Conservation (phyloP, 345 rosid species). For the Angophora floribunda region DNA sequence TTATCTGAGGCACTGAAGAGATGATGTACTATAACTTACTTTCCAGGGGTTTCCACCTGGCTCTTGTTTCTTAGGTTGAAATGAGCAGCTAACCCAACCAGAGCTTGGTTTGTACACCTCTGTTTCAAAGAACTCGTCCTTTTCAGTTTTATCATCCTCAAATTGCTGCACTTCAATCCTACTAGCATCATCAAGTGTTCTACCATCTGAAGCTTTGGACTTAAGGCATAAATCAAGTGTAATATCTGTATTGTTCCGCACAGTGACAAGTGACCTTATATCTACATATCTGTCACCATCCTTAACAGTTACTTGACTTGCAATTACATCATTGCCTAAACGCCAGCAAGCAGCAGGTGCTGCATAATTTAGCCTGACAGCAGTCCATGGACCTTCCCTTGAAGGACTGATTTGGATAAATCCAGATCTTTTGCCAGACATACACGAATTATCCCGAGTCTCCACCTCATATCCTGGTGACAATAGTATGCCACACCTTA, state of each 20-base stretch:
- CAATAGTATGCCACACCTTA: slow-evolving; percentile 65
- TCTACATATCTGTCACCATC: slow-evolving; percentile 79
- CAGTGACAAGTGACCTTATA: slow-evolving; percentile 82
- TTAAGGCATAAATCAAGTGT: slow-evolving; percentile 59
- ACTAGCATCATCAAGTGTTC: slow-evolving; percentile 9
- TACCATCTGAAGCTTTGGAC: slow-evolving; percentile 25
- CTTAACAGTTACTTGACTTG: slow-evolving; percentile 82
- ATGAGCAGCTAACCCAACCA: slow-evolving; percentile 44
- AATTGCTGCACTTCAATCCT: slow-evolving; percentile 14
- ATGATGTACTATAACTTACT: background rate
- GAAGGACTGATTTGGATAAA: slow-evolving; percentile 91
- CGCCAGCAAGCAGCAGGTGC: slow-evolving; percentile 99
- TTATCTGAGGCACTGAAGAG: background rate
- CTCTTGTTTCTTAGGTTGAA: slow-evolving; percentile 4
- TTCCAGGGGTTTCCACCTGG: slow-evolving; percentile 4
- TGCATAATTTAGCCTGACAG: slow-evolving; percentile 90
- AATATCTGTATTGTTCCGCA: slow-evolving; percentile 60
- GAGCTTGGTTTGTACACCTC: slow-evolving; percentile 24
- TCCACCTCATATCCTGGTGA: slow-evolving; percentile 43
- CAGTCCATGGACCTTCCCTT: slow-evolving; percentile 90
- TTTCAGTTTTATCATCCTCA: slow-evolving; percentile 14
- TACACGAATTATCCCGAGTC: slow-evolving; percentile 19
- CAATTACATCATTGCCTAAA: slow-evolving; percentile 83
- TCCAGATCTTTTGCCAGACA: slow-evolving; percentile 48
- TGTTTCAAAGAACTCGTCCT: slow-evolving; percentile 40